phyloP scores from a whole-genome alignment of 2,329 filamentous ascomycete genomes.

The Phoma sp. region DNA sequence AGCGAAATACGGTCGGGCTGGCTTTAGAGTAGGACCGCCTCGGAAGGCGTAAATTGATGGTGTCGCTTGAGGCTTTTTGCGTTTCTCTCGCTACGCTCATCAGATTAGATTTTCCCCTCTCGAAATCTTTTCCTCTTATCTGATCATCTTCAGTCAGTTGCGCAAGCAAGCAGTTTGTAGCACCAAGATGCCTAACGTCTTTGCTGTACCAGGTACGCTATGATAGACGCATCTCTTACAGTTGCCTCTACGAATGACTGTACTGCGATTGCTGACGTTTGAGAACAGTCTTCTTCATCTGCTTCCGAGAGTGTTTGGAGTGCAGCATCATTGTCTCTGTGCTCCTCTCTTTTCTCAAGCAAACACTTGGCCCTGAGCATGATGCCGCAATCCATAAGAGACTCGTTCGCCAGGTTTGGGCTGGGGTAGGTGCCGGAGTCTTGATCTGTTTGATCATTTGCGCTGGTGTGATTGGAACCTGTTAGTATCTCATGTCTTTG shows the following conservation, averaged over 20 bases:
- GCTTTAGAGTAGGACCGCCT: background rate
- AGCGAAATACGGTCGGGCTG: background rate
- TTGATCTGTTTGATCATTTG: conserved; percentile 71
- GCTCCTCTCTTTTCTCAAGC: conserved; percentile 84
- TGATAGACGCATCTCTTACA: background rate
- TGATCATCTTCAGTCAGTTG: background rate
- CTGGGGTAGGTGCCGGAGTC: conserved; percentile 68
- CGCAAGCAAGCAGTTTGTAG: background rate
- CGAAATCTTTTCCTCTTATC: conserved; percentile 4
- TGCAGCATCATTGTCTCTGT: conserved; percentile 86
- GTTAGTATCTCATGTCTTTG: background rate
- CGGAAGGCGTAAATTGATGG: conserved; percentile 5
- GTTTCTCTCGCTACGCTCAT: conserved; percentile 18
- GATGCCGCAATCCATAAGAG: conserved; percentile 71
- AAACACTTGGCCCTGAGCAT: conserved; percentile 72
- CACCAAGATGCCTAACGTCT: conserved; percentile 68
- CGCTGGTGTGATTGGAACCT: conserved; percentile 71
- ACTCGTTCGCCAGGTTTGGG: conserved; percentile 73
- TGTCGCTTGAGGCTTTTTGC: background rate
- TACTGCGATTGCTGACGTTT: background rate
- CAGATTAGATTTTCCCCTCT: conserved; percentile 32
- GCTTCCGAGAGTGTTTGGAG: conserved; percentile 86
- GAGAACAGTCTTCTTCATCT: conserved; percentile 80
- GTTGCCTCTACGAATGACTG: background rate
- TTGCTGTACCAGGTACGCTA: conserved; percentile 69